Evolutionary conservation across 768 basidiomycete genomes (phyloP).

Genomic region (Lepiota brunneoincarnata): DNA sequence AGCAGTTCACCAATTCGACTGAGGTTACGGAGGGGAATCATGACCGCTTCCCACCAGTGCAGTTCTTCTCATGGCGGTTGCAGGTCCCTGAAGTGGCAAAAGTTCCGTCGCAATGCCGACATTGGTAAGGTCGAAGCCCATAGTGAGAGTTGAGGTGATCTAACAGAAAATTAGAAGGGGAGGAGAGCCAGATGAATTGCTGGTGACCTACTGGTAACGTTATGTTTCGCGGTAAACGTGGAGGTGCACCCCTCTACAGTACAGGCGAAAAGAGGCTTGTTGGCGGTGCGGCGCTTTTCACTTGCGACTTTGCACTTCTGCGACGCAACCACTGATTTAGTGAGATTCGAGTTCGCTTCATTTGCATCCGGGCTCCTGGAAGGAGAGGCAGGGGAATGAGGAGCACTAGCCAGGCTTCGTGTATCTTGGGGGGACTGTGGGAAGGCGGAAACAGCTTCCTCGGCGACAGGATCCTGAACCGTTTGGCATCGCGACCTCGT

Average conservation of each 20-base stretch:
- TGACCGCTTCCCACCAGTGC: no score
- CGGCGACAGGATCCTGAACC: no score
- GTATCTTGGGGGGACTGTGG: no score
- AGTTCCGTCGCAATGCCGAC: neutral
- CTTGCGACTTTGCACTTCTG: conserved; percentile 1
- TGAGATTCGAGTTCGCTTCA: neutral
- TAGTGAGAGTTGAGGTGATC: conserved; percentile 4
- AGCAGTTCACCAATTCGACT: no score
- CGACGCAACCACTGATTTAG: neutral
- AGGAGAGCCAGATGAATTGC: no score
- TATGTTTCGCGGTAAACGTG: conserved; percentile 5
- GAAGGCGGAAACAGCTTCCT: no score
- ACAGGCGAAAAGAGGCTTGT: neutral
- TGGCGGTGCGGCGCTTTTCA: neutral
- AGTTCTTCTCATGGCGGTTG: no score
- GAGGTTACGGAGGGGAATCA: no score
- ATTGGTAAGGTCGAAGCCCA: neutral
- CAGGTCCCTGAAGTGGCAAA: neutral
- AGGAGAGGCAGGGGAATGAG: neutral
- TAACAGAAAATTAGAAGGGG: neutral
- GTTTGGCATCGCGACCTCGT: no score
- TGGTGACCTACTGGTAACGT: neutral
- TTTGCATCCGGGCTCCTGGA: neutral
- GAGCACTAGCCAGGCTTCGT: no score
- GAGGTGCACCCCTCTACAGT: neutral